phyloP scores from a whole-genome alignment of 1,139 yeast genomes.

The Scheffersomyces illinoinensis region DNA sequence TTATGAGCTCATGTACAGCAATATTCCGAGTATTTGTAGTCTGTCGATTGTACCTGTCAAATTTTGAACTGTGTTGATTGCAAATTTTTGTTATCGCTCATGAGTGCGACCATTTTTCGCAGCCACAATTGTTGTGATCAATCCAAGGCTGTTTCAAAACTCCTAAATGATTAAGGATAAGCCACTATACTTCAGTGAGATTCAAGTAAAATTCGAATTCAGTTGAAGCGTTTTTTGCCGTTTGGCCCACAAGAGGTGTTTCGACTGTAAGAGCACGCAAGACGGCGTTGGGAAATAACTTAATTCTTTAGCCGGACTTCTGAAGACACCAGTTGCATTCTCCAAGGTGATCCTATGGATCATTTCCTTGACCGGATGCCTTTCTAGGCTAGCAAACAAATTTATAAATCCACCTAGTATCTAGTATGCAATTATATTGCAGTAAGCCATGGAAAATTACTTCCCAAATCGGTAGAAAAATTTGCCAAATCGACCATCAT shows the following conservation, averaged over 20 bases:
- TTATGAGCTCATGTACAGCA: background rate
- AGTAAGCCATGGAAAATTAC: background rate
- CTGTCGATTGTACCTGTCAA: background rate
- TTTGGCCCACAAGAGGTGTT: conserved; percentile 42
- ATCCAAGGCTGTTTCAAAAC: no score
- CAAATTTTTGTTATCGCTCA: background rate
- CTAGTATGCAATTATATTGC: no score
- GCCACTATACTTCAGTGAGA: conserved; percentile 49
- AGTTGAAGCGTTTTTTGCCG: conserved; percentile 39
- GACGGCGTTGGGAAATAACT: conserved; percentile 60
- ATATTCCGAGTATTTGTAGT: background rate
- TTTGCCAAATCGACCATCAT: background rate
- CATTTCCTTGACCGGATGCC: no score
- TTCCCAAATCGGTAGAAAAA: background rate
- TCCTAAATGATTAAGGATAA: conserved; percentile 2
- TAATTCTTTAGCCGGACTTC: conserved; percentile 50
- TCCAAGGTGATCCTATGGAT: no score
- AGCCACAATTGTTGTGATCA: background rate
- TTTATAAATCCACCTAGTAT: no score
- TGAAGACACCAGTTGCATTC: no score
- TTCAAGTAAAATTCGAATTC: conserved; percentile 51
- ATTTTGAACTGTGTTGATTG: background rate
- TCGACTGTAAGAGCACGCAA: conserved; percentile 36
- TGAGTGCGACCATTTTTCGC: background rate
- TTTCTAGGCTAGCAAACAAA: no score